Percentiles rank a stretch among this genome's conserved stretches.
phyloP scores from a whole-genome alignment of 768 basidiomycete species.

The Russula lepida region DNA sequence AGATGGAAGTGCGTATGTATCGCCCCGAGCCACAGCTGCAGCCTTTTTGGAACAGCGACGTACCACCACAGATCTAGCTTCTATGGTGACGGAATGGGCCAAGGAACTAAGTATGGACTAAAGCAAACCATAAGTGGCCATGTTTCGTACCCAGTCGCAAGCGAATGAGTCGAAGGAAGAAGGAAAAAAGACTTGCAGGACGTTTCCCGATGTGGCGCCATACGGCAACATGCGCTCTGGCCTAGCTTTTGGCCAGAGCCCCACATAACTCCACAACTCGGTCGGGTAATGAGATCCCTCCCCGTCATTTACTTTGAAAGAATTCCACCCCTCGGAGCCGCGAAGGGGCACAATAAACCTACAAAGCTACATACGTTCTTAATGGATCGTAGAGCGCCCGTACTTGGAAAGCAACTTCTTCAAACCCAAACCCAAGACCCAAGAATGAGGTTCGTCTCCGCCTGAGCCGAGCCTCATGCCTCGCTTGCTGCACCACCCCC shows the following conservation, averaged over 20 bases:
- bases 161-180: background rate
- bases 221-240: background rate
- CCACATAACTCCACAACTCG: slow-evolving; percentile 1
- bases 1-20: background rate
- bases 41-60: background rate
- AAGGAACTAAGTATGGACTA: background rate
- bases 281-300: background rate
- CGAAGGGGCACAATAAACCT: background rate
- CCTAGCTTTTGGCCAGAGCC: background rate
- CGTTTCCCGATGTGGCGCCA: slow-evolving; percentile 5
- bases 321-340: background rate
- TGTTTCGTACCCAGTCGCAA: background rate
- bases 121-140: background rate
- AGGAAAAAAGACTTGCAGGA: background rate
- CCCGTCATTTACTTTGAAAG: background rate
- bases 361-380: background rate
- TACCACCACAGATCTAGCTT: background rate
- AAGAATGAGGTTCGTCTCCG: background rate
- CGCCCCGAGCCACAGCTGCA: background rate
- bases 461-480: background rate
- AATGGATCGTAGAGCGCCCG: background rate
- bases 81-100: background rate
- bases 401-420: background rate
- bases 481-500: background rate
- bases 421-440: background rate